phyloP scores from a whole-genome alignment of 2,329 filamentous ascomycete species.

The Alternaria consortialis region DNA sequence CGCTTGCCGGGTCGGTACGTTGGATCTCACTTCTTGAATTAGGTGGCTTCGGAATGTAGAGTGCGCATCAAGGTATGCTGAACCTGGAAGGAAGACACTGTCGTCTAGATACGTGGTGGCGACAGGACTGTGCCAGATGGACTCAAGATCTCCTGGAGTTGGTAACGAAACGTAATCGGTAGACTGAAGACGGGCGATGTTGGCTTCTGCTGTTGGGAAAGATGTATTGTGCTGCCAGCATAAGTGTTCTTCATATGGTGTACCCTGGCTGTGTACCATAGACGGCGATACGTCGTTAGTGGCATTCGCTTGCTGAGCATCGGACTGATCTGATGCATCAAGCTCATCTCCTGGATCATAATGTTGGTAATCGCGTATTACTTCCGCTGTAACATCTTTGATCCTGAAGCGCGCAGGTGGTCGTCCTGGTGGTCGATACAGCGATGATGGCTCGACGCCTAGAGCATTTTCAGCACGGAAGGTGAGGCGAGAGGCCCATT shows the following conservation, averaged over 20 bases:
- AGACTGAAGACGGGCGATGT: not conserved
- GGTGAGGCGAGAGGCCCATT: constrained; percentile 27
- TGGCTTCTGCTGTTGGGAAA: not conserved
- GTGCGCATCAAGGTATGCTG: constrained; percentile 29
- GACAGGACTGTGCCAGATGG: constrained; percentile 8
- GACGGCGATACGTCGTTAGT: not conserved
- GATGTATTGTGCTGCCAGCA: not conserved
- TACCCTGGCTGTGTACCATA: not conserved
- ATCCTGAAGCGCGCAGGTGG: constrained; percentile 16
- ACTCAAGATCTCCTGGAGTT: not conserved
- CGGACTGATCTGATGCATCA: not conserved
- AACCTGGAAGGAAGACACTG: constrained; percentile 24
- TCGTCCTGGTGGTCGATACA: constrained; percentile 10
- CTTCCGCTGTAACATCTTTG: constrained; percentile 18
- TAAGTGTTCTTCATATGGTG: not conserved
- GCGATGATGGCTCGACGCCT: constrained; percentile 8
- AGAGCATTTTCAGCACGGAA: constrained; percentile 25
- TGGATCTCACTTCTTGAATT: constrained; percentile 24
- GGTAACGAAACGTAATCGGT: not conserved
- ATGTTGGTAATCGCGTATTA: constrained; percentile 21
- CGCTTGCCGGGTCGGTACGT: constrained; percentile 16
- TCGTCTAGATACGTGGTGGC: constrained; percentile 15
- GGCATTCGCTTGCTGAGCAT: not conserved
- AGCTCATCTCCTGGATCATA: not conserved
- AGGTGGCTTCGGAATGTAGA: constrained; percentile 28